Percentiles rank a stretch among this genome's conserved stretches.
phyloP scores from a whole-genome alignment of 2,329 filamentous ascomycete genomes.

The Zymoseptoria pseudotritici region DNA sequence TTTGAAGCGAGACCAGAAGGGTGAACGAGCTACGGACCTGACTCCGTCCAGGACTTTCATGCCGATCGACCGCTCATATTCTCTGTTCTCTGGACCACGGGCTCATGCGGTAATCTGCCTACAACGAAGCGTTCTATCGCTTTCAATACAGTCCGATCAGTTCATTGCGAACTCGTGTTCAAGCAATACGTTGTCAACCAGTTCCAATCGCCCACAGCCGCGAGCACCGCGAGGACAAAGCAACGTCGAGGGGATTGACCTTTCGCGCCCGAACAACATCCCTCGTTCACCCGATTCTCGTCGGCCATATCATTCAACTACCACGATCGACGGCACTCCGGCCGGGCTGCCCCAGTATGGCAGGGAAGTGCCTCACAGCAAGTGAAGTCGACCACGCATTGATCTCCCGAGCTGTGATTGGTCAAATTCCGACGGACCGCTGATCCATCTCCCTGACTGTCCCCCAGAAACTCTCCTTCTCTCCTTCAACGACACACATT shows the following conservation, averaged over 20 bases:
- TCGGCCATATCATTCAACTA: neutral
- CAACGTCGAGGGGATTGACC: neutral
- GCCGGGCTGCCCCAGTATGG: neutral
- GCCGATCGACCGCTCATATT: too few species aligned
- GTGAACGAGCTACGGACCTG: too few species aligned
- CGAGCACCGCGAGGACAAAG: neutral
- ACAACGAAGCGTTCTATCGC: neutral
- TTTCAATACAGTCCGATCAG: neutral
- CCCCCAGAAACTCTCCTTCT: neutral
- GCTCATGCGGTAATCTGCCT: neutral
- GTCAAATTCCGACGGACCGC: neutral
- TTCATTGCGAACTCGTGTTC: too few species aligned
- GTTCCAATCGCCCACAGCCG: neutral
- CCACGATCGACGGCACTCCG: neutral
- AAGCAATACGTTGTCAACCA: neutral
- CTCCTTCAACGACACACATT: neutral
- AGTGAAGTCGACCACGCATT: conserved; percentile 10
- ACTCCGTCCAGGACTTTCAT: too few species aligned
- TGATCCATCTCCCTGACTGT: neutral
- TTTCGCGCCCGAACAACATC: neutral
- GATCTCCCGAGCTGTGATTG: conserved; percentile 1
- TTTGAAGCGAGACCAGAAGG: too few species aligned
- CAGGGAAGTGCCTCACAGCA: conserved; percentile 1
- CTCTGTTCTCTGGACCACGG: too few species aligned
- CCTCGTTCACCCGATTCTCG: neutral